Conservation (phyloP, 2,329 filamentous ascomycete genomes). For the Stagonosporopsis chrysanthemi region DNA sequence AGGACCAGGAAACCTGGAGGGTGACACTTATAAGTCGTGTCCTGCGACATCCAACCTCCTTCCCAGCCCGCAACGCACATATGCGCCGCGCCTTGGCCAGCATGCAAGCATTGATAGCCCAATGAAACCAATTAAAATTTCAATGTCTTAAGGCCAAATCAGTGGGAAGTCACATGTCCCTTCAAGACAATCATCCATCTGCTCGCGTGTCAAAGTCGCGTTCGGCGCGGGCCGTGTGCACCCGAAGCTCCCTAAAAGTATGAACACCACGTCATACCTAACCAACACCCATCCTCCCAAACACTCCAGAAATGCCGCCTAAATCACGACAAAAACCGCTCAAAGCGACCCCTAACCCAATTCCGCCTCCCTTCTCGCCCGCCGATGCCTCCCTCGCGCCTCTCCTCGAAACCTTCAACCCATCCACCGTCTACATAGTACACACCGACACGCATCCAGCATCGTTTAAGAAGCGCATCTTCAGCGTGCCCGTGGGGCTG, state of each 20-base stretch:
- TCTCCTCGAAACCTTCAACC: conserved; percentile 71
- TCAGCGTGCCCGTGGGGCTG: conserved; percentile 77
- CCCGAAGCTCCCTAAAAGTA: conserved; percentile 10
- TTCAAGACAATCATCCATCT: not conserved
- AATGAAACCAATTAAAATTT: not conserved
- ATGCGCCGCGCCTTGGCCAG: not conserved
- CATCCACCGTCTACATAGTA: conserved; percentile 78
- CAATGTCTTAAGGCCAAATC: not conserved
- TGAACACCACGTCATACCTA: conserved; percentile 18
- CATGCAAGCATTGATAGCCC: not conserved
- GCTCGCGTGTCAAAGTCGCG: conserved; percentile 11
- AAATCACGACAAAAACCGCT: conserved; percentile 29
- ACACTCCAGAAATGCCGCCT: conserved; percentile 25
- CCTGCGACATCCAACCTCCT: conserved; percentile 3
- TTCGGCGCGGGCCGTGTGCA: conserved; percentile 10
- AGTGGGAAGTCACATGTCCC: not conserved
- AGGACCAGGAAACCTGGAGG: not conserved
- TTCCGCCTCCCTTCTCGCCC: conserved; percentile 40
- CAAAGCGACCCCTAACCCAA: conserved; percentile 22
- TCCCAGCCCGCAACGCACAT: conserved; percentile 4
- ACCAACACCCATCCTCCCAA: not conserved
- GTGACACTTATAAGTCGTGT: conserved; percentile 3
- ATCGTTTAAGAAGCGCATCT: conserved; percentile 81
- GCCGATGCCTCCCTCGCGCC: conserved; percentile 69
- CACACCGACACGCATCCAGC: conserved; percentile 78